These are phyloP conservation scores for Furcasterigmium furcatum DNA, from an alignment of 2,329 filamentous ascomycete species.

Conservation along the genomic window DNA sequence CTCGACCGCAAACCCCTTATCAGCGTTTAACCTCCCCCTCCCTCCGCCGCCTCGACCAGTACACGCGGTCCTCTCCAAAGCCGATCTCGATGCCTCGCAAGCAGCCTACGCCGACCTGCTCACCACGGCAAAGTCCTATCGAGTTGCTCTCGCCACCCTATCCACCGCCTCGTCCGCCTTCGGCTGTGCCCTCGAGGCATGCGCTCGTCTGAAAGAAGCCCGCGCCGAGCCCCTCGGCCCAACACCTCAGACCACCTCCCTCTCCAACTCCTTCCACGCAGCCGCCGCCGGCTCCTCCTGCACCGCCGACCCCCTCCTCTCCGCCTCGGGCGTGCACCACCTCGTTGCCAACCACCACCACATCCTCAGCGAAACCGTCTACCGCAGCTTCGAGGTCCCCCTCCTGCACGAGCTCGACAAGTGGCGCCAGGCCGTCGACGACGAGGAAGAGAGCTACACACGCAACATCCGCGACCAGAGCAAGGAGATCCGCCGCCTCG, in stretches of 20 bases:
- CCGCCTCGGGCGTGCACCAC: conserved; percentile 63
- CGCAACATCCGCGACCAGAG: conserved; percentile 51
- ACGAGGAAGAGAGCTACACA: conserved; percentile 60
- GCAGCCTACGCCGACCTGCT: conserved; percentile 60
- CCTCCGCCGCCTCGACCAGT: conserved; percentile 57
- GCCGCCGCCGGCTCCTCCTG: conserved; percentile 40
- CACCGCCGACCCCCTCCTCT: conserved; percentile 61
- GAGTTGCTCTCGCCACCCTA: conserved; percentile 56
- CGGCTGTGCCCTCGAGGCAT: conserved; percentile 62
- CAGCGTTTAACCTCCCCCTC: conserved; percentile 55
- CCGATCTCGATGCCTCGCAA: conserved; percentile 61
- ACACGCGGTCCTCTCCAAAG: conserved; percentile 58
- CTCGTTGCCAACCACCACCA: conserved; percentile 68
- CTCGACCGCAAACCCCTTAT: conserved; percentile 58
- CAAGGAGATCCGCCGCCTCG: conserved; percentile 59
- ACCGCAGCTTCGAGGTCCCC: conserved; percentile 65
- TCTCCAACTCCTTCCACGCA: conserved; percentile 45
- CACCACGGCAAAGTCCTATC: conserved; percentile 60
- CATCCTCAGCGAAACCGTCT: conserved; percentile 66
- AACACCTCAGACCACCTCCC: conserved; percentile 25
- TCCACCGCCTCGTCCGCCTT: conserved; percentile 61
- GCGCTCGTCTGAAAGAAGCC: conserved; percentile 66
- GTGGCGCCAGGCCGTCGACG: conserved; percentile 61
- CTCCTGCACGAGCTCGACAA: conserved; percentile 66
- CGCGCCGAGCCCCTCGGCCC: conserved; percentile 54